A percentile compares a stretch with the other conserved stretches of the same genome.
phyloP scores from a whole-genome alignment of 2,329 filamentous ascomycete genomes.

The Colletotrichum brevisporum region DNA sequence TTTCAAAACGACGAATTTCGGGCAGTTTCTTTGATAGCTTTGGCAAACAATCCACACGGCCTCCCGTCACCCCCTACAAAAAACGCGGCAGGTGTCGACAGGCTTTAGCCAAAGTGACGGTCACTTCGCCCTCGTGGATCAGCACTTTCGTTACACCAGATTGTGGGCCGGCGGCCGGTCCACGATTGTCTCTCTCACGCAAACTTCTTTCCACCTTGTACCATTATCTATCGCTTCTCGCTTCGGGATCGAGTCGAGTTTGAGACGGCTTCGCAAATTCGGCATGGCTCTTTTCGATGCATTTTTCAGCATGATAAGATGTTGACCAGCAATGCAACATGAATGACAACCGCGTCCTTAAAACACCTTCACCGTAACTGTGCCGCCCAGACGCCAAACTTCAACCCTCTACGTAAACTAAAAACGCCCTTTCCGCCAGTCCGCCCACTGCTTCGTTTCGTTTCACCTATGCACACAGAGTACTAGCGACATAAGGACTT shows the following conservation, averaged over 20 bases:
- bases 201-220: slow-evolving; percentile 41
- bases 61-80: no score
- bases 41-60: slow-evolving; percentile 43
- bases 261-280: slow-evolving; percentile 41
- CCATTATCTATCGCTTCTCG: slow-evolving; percentile 42
- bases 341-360: slow-evolving; percentile 42
- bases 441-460: slow-evolving; percentile 23
- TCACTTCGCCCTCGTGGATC: slow-evolving; percentile 40
- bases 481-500: slow-evolving; percentile 1
- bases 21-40: slow-evolving; percentile 42
- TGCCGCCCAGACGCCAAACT: slow-evolving; percentile 41
- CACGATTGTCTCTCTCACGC: slow-evolving; percentile 36
- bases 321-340: slow-evolving; percentile 42
- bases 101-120: slow-evolving; percentile 40
- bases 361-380: slow-evolving; percentile 42
- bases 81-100: slow-evolving; percentile 41
- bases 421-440: slow-evolving; percentile 35
- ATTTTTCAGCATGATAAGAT: slow-evolving; percentile 42
- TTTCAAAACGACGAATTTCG: slow-evolving; percentile 32
- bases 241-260: slow-evolving; percentile 39
- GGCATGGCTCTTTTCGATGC: slow-evolving; percentile 40
- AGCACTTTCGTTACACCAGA: slow-evolving; percentile 41
- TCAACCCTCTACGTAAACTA: slow-evolving; percentile 38
- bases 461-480: slow-evolving; percentile 20
- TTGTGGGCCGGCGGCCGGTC: slow-evolving; percentile 30